Base-by-base conservation (phyloP, 1,139 yeast genomes). In the Diutina catenulata region DNA sequence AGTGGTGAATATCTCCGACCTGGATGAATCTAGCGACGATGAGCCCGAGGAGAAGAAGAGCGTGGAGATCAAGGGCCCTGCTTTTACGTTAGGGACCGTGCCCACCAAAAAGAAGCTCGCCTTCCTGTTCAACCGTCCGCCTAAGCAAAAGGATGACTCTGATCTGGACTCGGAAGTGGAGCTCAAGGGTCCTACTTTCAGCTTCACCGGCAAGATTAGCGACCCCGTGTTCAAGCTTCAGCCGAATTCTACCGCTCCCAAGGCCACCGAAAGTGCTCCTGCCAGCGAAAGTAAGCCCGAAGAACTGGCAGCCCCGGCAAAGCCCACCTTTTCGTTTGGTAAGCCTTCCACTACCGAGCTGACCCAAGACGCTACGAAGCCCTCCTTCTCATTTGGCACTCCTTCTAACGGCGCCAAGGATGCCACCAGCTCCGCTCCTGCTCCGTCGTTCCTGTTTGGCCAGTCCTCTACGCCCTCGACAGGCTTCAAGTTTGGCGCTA, bases 31-130 rank as follows among this genome's bases (percentile, higher is more conserved):
- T 3, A 55, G 58, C 13, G 65, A 62, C 13, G 49, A 41, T 28
- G 64, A 65, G 14, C 15, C 25, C 18, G 37, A 38, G n/a, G 70
- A 13, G 15, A 31, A 66, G 29, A 55, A n/a, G n/a, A n/a, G n/a
- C n/a, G n/a, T 73, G 31, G 70, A 70, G 48, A 65, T 64, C 14
- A 70, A 79, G 50, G 93, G 93, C 0, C 93, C 93, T 10, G 55
- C 58, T 35, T 81, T 81, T 53, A 69, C 74, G 2, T 48, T 80
- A 37, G 51, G 55, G 6, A 47, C 64, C 10, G 67, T 70, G 37
- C 83, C 86, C 32, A 70, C 72, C 1, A 62, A 74, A 2, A 70
- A 70, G 37, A 67, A 67, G 39, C 68, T 81, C 1, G 79, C 77
- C 1, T 81, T 83, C 50, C 58, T 76, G 9, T 75, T 66, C 11